Evolutionary conservation across 2,329 filamentous ascomycete genomes (phyloP).

Genomic region (Didymella pinodella): DNA sequence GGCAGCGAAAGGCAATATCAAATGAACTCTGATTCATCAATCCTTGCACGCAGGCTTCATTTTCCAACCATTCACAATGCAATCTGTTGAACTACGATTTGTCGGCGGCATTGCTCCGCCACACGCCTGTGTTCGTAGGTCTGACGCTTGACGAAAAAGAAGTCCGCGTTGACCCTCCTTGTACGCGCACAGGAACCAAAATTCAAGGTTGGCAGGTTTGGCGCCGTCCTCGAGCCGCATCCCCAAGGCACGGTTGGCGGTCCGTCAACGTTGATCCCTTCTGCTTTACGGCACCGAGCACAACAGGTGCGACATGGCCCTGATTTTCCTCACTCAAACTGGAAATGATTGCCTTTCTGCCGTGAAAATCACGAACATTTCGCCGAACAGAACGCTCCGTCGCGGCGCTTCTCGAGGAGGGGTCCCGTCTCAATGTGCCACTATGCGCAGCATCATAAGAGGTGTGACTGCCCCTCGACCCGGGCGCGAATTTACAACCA

Average conservation of each 20-base stretch:
- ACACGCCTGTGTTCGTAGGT: slow-evolving; percentile 8
- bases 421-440: slow-evolving; percentile 33
- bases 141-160: slow-evolving; percentile 12
- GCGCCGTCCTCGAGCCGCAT: slow-evolving; percentile 34
- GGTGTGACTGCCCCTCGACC: slow-evolving; percentile 41
- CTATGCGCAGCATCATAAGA: slow-evolving; percentile 45
- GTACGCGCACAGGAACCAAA: slow-evolving; percentile 10
- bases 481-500: slow-evolving; percentile 37
- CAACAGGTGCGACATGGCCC: slow-evolving; percentile 19
- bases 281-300: slow-evolving; percentile 31
- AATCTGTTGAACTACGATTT: background rate
- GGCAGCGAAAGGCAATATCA: slow-evolving; percentile 8
- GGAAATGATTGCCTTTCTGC: slow-evolving; percentile 30
- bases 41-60: slow-evolving; percentile 2
- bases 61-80: background rate
- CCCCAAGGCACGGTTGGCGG: slow-evolving; percentile 24
- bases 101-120: slow-evolving; percentile 7
- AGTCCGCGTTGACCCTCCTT: slow-evolving; percentile 3
- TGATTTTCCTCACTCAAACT: slow-evolving; percentile 13
- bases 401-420: slow-evolving; percentile 29
- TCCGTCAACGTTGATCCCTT: slow-evolving; percentile 38
- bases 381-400: slow-evolving; percentile 33
- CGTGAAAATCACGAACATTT: slow-evolving; percentile 33
- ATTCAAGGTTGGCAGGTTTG: slow-evolving; percentile 24
- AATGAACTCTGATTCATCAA: background rate